phyloP scores from a whole-genome alignment of 2,329 filamentous ascomycete species.

The Colletotrichum falcatum region DNA sequence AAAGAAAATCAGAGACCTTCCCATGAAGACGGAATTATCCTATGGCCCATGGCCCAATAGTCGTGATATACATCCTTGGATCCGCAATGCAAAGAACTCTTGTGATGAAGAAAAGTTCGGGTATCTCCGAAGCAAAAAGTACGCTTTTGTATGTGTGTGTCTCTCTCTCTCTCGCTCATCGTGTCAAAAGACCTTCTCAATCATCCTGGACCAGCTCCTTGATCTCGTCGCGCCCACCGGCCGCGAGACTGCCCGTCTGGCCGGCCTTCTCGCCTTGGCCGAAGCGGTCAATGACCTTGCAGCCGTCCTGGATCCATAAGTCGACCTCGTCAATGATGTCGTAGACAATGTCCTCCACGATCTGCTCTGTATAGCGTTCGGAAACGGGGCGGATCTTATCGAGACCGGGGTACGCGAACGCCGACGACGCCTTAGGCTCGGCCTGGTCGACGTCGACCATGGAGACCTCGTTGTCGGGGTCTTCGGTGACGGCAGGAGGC shows the following conservation, averaged over 20 bases:
- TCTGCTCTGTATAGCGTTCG: slow-evolving; percentile 90
- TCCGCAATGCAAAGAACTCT: slow-evolving; percentile 19
- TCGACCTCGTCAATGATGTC: slow-evolving; percentile 96
- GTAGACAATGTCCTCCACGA: slow-evolving; percentile 92
- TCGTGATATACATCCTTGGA: slow-evolving; percentile 26
- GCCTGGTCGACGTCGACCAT: slow-evolving; percentile 52
- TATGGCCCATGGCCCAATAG: not conserved
- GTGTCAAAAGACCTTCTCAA: slow-evolving; percentile 45
- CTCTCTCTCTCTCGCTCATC: not conserved
- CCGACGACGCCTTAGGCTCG: slow-evolving; percentile 1
- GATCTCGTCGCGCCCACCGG: slow-evolving; percentile 65
- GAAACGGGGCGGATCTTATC: slow-evolving; percentile 70
- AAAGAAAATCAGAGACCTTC: not conserved
- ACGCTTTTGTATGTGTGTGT: not conserved
- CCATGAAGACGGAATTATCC: not conserved
- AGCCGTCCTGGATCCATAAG: slow-evolving; percentile 81
- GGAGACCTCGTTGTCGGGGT: slow-evolving; percentile 60
- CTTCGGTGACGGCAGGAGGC: slow-evolving; percentile 67
- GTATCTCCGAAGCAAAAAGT: slow-evolving; percentile 36
- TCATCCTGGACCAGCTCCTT: slow-evolving; percentile 76
- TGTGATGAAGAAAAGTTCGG: slow-evolving; percentile 8
- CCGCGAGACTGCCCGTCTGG: slow-evolving; percentile 55
- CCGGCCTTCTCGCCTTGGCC: slow-evolving; percentile 54
- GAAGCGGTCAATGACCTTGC: slow-evolving; percentile 60
- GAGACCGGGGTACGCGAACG: slow-evolving; percentile 31